These are phyloP conservation scores for Thuja plicata DNA, from an alignment of 83 land plant species.

Conservation along the genomic window DNA sequence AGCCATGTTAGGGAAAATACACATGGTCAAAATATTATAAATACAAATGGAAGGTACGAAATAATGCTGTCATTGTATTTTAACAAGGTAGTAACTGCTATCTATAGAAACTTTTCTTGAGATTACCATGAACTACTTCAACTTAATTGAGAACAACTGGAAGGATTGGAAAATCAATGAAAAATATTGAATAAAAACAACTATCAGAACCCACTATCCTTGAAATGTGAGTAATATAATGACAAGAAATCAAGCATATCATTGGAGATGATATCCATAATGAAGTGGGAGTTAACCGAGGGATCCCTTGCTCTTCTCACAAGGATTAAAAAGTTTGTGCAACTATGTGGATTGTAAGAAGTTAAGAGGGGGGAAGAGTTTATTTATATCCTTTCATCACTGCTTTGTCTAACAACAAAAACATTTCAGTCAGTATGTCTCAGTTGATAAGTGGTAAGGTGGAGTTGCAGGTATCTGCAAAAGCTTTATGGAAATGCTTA, in stretches of 20 bases:
- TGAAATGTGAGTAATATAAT: background rate
- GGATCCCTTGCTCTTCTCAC: background rate
- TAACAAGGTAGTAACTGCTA: background rate
- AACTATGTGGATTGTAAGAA: background rate
- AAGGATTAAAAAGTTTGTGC: background rate
- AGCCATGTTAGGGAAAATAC: background rate
- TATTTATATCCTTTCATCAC: background rate
- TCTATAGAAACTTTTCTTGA: too few species aligned
- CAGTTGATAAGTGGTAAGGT: background rate
- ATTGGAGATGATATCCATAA: background rate
- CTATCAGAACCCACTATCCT: background rate
- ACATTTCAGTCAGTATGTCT: background rate
- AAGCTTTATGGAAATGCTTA: constrained; percentile 1
- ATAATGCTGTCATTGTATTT: too few species aligned
- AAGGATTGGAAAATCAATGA: background rate
- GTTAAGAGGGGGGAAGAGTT: background rate
- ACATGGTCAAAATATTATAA: background rate
- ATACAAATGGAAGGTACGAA: background rate
- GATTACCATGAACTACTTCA: background rate
- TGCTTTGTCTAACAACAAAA: background rate
- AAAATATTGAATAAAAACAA: background rate
- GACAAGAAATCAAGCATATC: background rate
- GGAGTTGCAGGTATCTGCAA: constrained; percentile 9
- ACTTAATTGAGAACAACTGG: background rate
- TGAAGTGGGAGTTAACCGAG: background rate